Percentiles rank a stretch among this genome's conserved stretches.
Evolutionary conservation across 2,329 filamentous ascomycete genomes (phyloP).

Genomic region (Boeremia lycopersici): DNA sequence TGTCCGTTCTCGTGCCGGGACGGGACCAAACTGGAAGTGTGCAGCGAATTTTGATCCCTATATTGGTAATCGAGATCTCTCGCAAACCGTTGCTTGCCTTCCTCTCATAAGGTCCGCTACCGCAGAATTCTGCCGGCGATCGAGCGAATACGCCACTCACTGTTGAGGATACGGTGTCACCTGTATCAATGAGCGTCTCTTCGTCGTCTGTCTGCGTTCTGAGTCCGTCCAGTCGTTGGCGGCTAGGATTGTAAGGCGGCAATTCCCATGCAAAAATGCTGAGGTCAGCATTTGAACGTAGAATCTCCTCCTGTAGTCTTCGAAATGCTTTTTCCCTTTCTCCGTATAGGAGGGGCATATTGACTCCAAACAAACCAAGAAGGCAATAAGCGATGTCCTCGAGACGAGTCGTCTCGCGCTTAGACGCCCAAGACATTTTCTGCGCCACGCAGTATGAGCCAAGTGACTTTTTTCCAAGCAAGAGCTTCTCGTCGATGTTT

Average conservation of each 20-base stretch:
- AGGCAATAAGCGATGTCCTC: slow-evolving; percentile 34
- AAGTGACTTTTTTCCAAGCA: neutral
- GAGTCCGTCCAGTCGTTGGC: no score
- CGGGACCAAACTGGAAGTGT: no score
- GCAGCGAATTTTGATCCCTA: no score
- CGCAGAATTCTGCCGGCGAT: no score
- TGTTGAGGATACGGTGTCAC: neutral
- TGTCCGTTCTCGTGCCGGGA: no score
- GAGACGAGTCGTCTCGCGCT: slow-evolving; percentile 20
- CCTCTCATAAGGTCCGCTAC: no score
- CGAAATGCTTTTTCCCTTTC: slow-evolving; percentile 20
- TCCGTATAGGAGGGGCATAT: slow-evolving; percentile 26
- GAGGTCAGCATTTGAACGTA: slow-evolving; percentile 3
- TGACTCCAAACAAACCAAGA: slow-evolving; percentile 28
- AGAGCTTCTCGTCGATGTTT: neutral
- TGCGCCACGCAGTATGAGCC: neutral
- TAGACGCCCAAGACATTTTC: slow-evolving; percentile 28
- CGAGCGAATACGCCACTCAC: no score
- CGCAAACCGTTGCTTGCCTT: no score
- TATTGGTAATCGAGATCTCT: no score
- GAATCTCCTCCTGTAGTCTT: slow-evolving; percentile 19
- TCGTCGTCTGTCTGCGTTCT: no score
- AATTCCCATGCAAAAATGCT: slow-evolving; percentile 2
- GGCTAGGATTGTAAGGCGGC: neutral
- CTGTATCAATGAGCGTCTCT: no score